phyloP scores from a whole-genome alignment of 2,329 filamentous ascomycete species.

The Botrytis fragariae region DNA sequence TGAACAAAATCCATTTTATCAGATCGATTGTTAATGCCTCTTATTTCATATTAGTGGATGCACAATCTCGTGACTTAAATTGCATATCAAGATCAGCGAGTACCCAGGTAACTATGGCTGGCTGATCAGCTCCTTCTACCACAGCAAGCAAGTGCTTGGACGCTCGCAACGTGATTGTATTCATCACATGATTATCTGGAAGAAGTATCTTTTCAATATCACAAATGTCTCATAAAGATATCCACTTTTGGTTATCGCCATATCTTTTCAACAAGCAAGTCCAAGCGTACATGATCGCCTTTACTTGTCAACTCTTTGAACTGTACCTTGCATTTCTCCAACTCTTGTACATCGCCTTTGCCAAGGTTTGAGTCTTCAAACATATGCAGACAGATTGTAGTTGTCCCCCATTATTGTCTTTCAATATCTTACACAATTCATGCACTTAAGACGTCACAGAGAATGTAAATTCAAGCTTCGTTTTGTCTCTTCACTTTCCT shows the following conservation, averaged over 20 bases:
- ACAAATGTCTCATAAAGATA: slow-evolving; percentile 1
- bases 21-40: not conserved
- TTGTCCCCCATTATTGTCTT: not conserved
- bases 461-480: not conserved
- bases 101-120: not conserved
- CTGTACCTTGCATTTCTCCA: slow-evolving; percentile 7
- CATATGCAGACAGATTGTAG: not conserved
- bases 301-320: not conserved
- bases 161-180: not conserved
- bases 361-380: not conserved
- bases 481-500: not conserved
- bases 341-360: not conserved
- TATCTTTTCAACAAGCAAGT: not conserved
- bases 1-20: not conserved
- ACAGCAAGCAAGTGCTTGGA: not conserved
- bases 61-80: not conserved
- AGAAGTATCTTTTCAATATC: not conserved
- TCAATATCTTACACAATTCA: not conserved
- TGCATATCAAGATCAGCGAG: not conserved
- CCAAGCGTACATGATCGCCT: not conserved
- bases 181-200: not conserved
- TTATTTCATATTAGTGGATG: not conserved
- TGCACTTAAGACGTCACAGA: not conserved
- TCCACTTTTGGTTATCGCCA: not conserved
- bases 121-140: not conserved